A percentile compares a stretch with the other conserved stretches of the same genome.
These are phyloP conservation scores for Cordia subcordata DNA, from an alignment of 257 asterid species.

Conservation along the genomic window DNA sequence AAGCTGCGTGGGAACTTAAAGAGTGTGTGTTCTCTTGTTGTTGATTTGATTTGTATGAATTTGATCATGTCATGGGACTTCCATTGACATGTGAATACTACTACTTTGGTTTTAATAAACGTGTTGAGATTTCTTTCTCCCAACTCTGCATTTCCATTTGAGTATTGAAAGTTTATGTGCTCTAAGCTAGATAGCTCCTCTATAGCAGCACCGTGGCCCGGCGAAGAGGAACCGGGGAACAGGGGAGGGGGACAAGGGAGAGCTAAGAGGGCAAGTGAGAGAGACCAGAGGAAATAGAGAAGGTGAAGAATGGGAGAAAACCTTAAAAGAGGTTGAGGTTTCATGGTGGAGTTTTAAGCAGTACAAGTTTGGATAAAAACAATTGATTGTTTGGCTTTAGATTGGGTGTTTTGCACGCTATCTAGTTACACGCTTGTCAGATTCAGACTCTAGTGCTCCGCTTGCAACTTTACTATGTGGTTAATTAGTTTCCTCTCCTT, in stretches of 20 bases:
- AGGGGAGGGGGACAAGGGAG: too few species aligned
- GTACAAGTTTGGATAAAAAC: too few species aligned
- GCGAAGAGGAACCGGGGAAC: too few species aligned
- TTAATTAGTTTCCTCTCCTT: not conserved
- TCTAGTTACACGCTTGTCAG: not conserved
- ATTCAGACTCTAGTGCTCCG: not conserved
- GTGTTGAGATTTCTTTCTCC: not conserved
- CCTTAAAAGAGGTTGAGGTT: too few species aligned
- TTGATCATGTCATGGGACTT: slow-evolving; percentile 23
- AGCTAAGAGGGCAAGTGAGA: too few species aligned
- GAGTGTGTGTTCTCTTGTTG: not conserved
- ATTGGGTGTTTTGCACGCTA: not conserved
- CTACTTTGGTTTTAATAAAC: not conserved
- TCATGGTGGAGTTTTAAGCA: too few species aligned
- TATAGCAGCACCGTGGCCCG: too few species aligned
- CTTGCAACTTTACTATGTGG: not conserved
- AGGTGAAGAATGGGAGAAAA: too few species aligned
- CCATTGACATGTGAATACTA: slow-evolving; percentile 2
- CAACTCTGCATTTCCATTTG: not conserved
- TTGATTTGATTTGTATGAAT: not conserved
- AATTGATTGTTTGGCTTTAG: too few species aligned
- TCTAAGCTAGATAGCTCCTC: too few species aligned
- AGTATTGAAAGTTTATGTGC: too few species aligned
- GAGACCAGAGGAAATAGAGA: too few species aligned
- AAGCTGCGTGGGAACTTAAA: not conserved